phyloP scores from a whole-genome alignment of 257 asterid species.

The Gardenia jasminoides region DNA sequence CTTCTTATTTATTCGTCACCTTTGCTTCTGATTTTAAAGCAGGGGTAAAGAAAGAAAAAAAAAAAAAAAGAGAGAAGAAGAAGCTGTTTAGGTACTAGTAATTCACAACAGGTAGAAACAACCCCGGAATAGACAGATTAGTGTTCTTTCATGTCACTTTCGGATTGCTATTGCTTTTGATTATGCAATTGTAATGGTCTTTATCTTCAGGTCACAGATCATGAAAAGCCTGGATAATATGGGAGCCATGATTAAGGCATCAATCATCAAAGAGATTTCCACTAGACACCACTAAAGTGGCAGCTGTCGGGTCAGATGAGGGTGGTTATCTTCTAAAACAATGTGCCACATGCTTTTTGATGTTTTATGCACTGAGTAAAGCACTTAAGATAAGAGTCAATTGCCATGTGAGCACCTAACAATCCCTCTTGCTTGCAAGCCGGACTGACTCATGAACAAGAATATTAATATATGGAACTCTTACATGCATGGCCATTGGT shows the following conservation, averaged over 20 bases:
- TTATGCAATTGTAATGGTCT: background rate
- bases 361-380: conserved; percentile 5
- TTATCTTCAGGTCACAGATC: conserved; percentile 12
- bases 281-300: conserved; percentile 21
- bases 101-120: too few relatives aligned
- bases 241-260: conserved; percentile 24
- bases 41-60: too few relatives aligned
- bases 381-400: too few relatives aligned
- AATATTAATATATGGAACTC: conserved; percentile 20
- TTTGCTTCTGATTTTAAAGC: background rate
- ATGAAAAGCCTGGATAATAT: conserved; percentile 20
- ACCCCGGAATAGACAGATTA: too few relatives aligned
- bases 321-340: background rate
- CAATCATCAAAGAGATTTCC: conserved; percentile 23
- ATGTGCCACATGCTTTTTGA: conserved; percentile 12
- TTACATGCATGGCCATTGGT: conserved; percentile 29
- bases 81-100: background rate
- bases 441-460: too few relatives aligned
- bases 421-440: too few relatives aligned
- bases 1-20: background rate
- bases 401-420: too few relatives aligned
- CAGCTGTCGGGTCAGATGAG: conserved; percentile 23
- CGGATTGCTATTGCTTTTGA: background rate
- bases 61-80: too few relatives aligned
- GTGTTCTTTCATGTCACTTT: conserved; percentile 8